Evolutionary conservation across 257 asterid genomes (phyloP), one percentile per base, ranked within the genome.

Genomic region (Solanum chilense): DNA sequence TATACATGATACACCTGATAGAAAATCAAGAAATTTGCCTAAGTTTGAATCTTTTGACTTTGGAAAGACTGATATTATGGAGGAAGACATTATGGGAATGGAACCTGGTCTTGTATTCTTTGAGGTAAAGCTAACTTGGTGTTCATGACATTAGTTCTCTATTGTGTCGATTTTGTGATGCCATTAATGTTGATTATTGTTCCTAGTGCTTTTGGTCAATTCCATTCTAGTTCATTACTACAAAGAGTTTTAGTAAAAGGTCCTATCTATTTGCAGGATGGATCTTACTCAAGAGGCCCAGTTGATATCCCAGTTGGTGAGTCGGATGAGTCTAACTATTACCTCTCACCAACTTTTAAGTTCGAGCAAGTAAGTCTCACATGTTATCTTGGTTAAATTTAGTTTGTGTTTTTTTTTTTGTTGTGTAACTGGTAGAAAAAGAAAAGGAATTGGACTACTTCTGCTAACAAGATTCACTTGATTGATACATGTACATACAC

Each of bases 201-300:
- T 18, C 37, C 39, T 78, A 16, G 14, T n/a, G 82, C 62, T 86
- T 41, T 31, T n/a, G 82, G 73, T 47, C 68, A 47, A 77, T 39
- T 52, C 66, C 20, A 41, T 62, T 25, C 25, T 74, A 41, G 78
- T 81, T 29, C 70, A 29, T 73, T 64, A 75, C 35, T 33, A 86
- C 39, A 31, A 45, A 56, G 41, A 42, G 47, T 23, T 74, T 76
- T 35, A 86, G 45, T 35, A 75, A 73, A 86, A 73, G 84, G 23
- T 86, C 52, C 21, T 71, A 47, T 86, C 85, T 84, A 87, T 91
- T 90, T 93, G 88, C 97, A 97, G 99, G 99, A 97, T 92, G 98
- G 99, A 83, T 97, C 99, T 87, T 97, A 95, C 90, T 96, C 99
- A 23, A 96, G 99, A 90, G 99, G 99, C 76, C 99, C 99, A 7